A percentile compares a stretch with the other conserved stretches of the same genome.
Evolutionary conservation across 2,329 filamentous ascomycete genomes (phyloP).

Genomic region (Celoporthe dispersa): DNA sequence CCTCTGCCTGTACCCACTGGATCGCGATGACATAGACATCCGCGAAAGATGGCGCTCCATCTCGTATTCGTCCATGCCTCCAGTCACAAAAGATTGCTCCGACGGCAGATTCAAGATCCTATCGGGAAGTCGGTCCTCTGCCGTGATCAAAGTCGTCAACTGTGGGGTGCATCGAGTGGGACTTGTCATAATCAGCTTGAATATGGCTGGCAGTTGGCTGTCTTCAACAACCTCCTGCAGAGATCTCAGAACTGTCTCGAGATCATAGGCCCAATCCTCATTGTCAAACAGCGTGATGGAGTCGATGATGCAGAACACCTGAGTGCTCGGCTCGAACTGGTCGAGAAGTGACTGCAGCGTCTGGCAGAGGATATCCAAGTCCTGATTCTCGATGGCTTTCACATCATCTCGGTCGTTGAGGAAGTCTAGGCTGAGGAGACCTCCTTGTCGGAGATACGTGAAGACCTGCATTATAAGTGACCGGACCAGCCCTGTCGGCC

Average conservation of each 20-base stretch:
- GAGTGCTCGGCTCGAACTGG: neutral
- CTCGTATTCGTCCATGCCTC: neutral
- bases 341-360: neutral
- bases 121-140: neutral
- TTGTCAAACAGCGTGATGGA: neutral
- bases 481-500: neutral
- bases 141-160: neutral
- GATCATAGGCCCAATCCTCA: neutral
- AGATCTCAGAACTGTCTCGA: neutral
- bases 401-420: neutral
- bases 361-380: neutral
- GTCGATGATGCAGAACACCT: neutral
- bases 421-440: neutral
- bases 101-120: neutral
- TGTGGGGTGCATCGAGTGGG: slow-evolving; percentile 5
- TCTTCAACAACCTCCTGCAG: slow-evolving; percentile 10
- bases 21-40: neutral
- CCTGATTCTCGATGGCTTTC: neutral
- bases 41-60: neutral
- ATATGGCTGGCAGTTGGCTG: slow-evolving; percentile 10
- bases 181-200: slow-evolving; percentile 16
- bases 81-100: neutral
- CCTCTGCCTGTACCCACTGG: neutral
- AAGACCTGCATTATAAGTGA: neutral
- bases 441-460: neutral